Evolutionary conservation across 139 green algal species (phyloP).

Genomic region (Coelastrella sp.): DNA sequence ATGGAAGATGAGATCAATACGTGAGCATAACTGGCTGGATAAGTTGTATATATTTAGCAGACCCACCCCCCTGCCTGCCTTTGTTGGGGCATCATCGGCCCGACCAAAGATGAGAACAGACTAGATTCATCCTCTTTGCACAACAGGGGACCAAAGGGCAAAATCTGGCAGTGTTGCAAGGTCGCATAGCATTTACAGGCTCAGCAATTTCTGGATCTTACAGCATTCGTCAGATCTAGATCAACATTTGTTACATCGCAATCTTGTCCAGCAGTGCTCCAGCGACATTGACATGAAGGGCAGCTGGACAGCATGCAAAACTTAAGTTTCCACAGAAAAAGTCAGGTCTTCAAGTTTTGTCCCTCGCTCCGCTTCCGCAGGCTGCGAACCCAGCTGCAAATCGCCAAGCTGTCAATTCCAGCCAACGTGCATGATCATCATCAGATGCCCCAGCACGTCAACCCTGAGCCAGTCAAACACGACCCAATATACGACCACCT

Average conservation of each 20-base stretch:
- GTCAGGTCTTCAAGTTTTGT: not conserved
- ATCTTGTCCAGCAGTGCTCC: no score
- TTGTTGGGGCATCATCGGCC: not conserved
- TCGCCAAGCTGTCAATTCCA: constrained; percentile 1
- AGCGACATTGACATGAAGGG: no score
- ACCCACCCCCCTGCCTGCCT: no score
- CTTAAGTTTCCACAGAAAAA: no score
- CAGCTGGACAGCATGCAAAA: no score
- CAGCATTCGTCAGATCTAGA: no score
- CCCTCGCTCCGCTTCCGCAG: not conserved
- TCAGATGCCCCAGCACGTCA: constrained; percentile 1
- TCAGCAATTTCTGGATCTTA: no score
- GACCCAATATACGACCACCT: constrained; percentile 33
- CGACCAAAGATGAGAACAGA: not conserved
- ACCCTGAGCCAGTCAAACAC: not conserved
- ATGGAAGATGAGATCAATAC: constrained; percentile 33
- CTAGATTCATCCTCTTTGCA: not conserved
- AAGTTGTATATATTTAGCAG: no score
- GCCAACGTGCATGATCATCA: not conserved
- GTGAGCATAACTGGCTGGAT: constrained; percentile 10
- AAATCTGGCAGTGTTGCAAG: not conserved
- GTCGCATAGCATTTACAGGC: no score
- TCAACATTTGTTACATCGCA: no score
- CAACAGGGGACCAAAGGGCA: not conserved
- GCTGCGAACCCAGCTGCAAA: constrained; percentile 33